Percentiles rank a stretch among this genome's conserved stretches.
Conservation (phyloP, 139 green algal genomes). For the Coelastrella sp. region DNA sequence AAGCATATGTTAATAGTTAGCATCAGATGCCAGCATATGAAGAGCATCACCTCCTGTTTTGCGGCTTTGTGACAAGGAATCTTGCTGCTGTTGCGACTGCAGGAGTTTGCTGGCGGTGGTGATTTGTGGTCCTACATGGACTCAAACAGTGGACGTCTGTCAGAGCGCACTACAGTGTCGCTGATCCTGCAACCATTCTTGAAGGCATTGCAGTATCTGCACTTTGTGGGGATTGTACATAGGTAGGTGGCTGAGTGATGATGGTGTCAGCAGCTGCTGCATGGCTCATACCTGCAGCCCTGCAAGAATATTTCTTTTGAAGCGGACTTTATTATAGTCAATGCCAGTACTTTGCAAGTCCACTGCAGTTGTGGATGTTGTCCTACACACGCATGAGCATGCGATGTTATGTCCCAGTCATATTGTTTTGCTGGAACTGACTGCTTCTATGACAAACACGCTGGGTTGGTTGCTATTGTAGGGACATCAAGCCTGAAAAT, state of each 20-base stretch:
- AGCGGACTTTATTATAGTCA: too few species aligned
- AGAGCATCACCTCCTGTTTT: background rate
- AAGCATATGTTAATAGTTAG: too few species aligned
- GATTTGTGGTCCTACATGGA: slow-evolving; percentile 56
- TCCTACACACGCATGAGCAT: too few species aligned
- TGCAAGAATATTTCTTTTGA: too few species aligned
- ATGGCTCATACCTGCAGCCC: too few species aligned
- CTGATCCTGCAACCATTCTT: slow-evolving; percentile 58
- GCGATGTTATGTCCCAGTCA: too few species aligned
- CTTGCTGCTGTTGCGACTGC: slow-evolving; percentile 5
- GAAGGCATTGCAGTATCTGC: slow-evolving; percentile 68
- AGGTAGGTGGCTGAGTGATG: slow-evolving; percentile 1
- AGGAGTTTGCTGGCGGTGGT: slow-evolving; percentile 54
- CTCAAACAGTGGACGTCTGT: slow-evolving; percentile 41
- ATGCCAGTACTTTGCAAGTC: too few species aligned
- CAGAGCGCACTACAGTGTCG: slow-evolving; percentile 43
- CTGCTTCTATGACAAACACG: background rate
- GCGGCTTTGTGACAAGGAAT: background rate
- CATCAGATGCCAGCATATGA: background rate
- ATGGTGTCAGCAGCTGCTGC: too few species aligned
- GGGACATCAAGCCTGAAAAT: slow-evolving; percentile 74
- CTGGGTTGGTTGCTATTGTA: slow-evolving; percentile 49
- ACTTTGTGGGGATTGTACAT: slow-evolving; percentile 67
- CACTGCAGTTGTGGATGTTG: too few species aligned
- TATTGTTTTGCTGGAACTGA: too few species aligned